A percentile compares a stretch with the other conserved stretches of the same genome.
Evolutionary conservation across 169 alveolate species (phyloP).

Genomic region (Plasmodium chabaudi): DNA sequence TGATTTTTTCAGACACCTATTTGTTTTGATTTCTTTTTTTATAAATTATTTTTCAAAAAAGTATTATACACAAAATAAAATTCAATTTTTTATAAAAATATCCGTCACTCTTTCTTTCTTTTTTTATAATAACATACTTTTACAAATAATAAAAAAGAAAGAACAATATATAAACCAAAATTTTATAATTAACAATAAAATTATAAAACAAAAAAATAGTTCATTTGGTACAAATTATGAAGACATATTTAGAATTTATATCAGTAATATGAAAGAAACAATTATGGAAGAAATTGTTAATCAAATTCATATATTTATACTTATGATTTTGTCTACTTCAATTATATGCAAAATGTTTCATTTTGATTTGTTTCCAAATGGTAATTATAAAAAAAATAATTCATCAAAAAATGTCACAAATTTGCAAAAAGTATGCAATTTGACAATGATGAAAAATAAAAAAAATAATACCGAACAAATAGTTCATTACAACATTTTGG

Average conservation of each 20-base stretch:
- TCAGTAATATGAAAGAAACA: constrained; percentile 16
- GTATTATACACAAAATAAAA: constrained; percentile 6
- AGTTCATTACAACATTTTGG: background rate
- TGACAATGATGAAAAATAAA: no score
- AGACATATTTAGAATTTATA: constrained; percentile 27
- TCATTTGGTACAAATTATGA: constrained; percentile 36
- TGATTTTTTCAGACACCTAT: constrained; percentile 67
- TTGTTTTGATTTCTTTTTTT: constrained; percentile 59
- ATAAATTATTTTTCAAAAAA: constrained; percentile 52
- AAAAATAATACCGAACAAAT: background rate
- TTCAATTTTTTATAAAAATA: constrained; percentile 38
- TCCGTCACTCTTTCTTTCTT: constrained; percentile 47
- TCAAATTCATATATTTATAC: constrained; percentile 26
- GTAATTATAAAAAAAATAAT: background rate
- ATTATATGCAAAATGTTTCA: constrained; percentile 50
- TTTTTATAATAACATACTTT: constrained; percentile 60
- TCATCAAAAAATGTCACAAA: background rate
- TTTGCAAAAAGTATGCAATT: background rate
- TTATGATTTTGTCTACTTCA: constrained; percentile 30
- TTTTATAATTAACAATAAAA: constrained; percentile 9
- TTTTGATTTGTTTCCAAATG: background rate
- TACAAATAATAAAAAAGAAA: constrained; percentile 33
- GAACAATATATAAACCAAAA: constrained; percentile 31
- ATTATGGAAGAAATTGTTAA: constrained; percentile 34
- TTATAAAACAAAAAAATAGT: constrained; percentile 10